phyloP scores from a whole-genome alignment of 1,284 basidiomycete species.

The Ustilago loliicola region DNA sequence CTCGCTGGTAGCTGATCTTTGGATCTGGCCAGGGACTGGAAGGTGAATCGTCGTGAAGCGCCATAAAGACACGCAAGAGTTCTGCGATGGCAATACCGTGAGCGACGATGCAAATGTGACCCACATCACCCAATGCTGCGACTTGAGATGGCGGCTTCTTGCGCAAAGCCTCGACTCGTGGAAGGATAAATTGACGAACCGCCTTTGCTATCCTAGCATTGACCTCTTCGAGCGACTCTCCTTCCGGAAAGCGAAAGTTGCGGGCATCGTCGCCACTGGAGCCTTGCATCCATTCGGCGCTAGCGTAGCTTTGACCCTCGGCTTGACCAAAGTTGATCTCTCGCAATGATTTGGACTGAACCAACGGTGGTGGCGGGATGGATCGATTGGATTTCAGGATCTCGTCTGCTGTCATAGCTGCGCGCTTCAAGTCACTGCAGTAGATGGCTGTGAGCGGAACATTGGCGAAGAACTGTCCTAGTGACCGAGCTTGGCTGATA shows the following conservation, averaged over 20 bases:
- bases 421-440: constrained; percentile 83
- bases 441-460: constrained; percentile 79
- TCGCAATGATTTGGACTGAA: constrained; percentile 71
- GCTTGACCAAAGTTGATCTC: constrained; percentile 78
- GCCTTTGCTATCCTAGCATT: constrained; percentile 76
- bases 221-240: constrained; percentile 81
- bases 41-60: constrained; percentile 46
- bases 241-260: constrained; percentile 77
- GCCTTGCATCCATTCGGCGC: constrained; percentile 37
- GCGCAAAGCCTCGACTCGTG: constrained; percentile 73
- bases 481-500: constrained; percentile 85
- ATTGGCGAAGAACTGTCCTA: constrained; percentile 77
- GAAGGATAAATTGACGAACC: constrained; percentile 77
- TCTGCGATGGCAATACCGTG: constrained; percentile 84
- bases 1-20: constrained; percentile 70
- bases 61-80: constrained; percentile 59
- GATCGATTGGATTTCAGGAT: constrained; percentile 74
- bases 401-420: constrained; percentile 79
- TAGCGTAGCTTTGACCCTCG: constrained; percentile 77
- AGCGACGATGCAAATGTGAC: constrained; percentile 81
- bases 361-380: constrained; percentile 75
- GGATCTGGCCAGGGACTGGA: constrained; percentile 65
- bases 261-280: constrained; percentile 71
- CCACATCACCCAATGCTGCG: constrained; percentile 38
- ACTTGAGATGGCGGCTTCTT: constrained; percentile 28